A percentile compares a stretch with the other conserved stretches of the same genome.
phyloP scores from a whole-genome alignment of 1,139 yeast species.

The Saccharomyces pastorianus region DNA sequence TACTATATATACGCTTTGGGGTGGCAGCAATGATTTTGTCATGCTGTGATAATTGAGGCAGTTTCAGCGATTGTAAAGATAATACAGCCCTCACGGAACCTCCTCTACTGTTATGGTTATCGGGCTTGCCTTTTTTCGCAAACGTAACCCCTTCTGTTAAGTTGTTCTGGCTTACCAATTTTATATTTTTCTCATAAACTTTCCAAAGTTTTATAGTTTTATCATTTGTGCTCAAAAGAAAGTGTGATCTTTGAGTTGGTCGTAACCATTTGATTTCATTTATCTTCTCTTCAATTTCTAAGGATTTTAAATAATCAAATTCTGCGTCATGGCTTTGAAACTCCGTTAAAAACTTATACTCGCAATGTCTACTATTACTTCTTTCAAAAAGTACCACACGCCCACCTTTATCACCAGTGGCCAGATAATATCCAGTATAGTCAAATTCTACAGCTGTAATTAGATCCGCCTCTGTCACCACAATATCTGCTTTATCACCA shows the following conservation, averaged over 20 bases:
- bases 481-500: constrained; percentile 97
- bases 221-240: constrained; percentile 85
- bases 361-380: constrained; percentile 65
- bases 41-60: constrained; percentile 84
- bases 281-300: constrained; percentile 96
- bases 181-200: constrained; percentile 82
- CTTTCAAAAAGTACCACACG: constrained; percentile 93
- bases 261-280: constrained; percentile 96
- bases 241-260: constrained; percentile 80
- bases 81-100: constrained; percentile 24
- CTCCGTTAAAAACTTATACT: constrained; percentile 91
- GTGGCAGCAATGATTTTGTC: constrained; percentile 93
- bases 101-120: constrained; percentile 10
- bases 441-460: constrained; percentile 96
- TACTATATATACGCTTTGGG: constrained; percentile 84
- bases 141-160: constrained; percentile 30
- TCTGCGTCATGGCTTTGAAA: constrained; percentile 98
- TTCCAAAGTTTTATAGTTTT: constrained; percentile 98
- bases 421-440: constrained; percentile 86
- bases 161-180: constrained; percentile 87
- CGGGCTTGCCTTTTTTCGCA: constrained; percentile 8
- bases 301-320: constrained; percentile 88
- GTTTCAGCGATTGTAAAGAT: constrained; percentile 42
- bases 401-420: constrained; percentile 98
- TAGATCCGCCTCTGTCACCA: constrained; percentile 95